Conservation (phyloP, 208 protist species). For the Naegleria fowleri region DNA sequence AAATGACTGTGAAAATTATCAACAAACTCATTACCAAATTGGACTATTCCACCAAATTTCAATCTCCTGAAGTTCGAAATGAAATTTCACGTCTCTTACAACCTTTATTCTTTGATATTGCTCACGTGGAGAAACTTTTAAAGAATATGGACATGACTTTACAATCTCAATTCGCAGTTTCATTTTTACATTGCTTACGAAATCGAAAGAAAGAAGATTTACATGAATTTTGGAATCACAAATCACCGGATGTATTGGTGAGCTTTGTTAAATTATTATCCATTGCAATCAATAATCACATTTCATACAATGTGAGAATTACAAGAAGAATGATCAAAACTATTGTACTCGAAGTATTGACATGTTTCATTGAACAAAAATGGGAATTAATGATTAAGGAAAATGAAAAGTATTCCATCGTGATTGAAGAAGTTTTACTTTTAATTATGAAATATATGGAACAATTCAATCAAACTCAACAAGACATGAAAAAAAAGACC, state of each 20-base stretch:
- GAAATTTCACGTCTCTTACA: background rate
- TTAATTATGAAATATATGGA: slow-evolving; percentile 22
- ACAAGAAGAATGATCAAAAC: background rate
- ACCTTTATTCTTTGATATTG: background rate
- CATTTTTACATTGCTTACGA: background rate
- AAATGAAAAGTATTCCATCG: background rate
- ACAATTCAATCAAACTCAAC: background rate
- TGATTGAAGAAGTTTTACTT: background rate
- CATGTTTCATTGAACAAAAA: background rate
- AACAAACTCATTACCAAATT: background rate
- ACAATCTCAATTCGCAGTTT: background rate
- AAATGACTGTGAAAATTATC: background rate
- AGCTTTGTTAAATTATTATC: background rate
- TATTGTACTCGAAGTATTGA: background rate
- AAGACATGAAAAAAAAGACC: background rate
- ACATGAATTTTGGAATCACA: background rate
- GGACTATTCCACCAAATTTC: background rate
- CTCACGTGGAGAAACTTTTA: background rate
- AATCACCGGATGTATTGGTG: background rate
- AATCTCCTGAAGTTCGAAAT: background rate
- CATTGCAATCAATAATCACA: background rate
- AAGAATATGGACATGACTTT: background rate
- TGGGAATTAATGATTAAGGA: background rate
- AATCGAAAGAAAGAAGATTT: slow-evolving; percentile 18
- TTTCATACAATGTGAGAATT: background rate